Evolutionary conservation across 768 basidiomycete species (phyloP), one percentile per base, ranked within the genome.

Genomic region (Leccinellum luteum): DNA sequence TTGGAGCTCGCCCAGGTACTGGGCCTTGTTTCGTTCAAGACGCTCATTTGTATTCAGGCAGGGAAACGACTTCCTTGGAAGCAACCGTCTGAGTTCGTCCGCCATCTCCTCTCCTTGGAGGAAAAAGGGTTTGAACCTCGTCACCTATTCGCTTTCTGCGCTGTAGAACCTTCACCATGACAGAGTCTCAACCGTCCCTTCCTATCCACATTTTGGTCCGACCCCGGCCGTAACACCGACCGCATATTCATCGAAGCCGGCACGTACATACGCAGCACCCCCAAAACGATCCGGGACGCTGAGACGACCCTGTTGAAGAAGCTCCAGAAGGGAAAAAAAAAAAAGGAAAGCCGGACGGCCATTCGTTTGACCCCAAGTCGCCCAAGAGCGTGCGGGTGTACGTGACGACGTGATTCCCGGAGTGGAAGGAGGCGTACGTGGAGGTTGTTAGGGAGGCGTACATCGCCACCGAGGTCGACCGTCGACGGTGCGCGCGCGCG

Each of bases 381-480:
- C 86, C 92, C 2, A 94, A 92, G 76, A 84, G 81, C 51, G 89
- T 94, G n/a, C 78, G 89, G 60, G 81, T 98, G 19, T 98, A 91
- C 72, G 90, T 98, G 51, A 91, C 97, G 56, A 91, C 84, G 21
- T 71, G 76, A 51, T 98, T 94, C 84, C 97, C 97, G 0, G 87
- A 86, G 63, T 99, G 97, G 97, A 95, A 99, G 73, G 85, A 93
- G 64, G 71, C 74, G 27, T 90, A 90, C 66, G 89, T 98, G 52
- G 82, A 85, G 66, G 78, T 85, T 38, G 80, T 95, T 50, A 83
- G 83, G 74, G 85, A 86, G 15, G 76, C 86, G 21, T 94, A 88
- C 65, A 74, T 75, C 43, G 77, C 78, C 52, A 74, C 75, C 54
- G 75, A 76, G 27, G 81, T 84, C 56, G n/a, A 81, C 78, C 63